Conservation (phyloP, 2,329 filamentous ascomycete species). For the Xylariaceae sp. region DNA sequence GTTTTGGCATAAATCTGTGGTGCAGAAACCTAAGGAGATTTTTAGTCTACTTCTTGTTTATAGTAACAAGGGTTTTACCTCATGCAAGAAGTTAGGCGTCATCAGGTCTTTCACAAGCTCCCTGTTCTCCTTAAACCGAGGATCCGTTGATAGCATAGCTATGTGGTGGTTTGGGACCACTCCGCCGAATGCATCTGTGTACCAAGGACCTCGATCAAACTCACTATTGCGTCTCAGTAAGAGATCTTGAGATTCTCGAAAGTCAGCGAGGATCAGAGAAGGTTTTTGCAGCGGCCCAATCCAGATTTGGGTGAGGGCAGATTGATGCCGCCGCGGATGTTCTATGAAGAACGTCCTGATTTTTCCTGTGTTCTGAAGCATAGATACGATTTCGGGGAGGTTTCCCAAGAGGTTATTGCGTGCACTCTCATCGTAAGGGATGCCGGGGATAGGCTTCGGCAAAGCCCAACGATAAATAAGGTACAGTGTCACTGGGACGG, state of each 20-base stretch:
- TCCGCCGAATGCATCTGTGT: conserved; percentile 24
- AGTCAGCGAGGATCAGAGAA: conserved; percentile 39
- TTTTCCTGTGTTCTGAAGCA: conserved; percentile 19
- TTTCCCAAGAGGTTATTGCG: conserved; percentile 32
- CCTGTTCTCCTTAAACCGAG: conserved; percentile 40
- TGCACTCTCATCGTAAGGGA: conserved; percentile 36
- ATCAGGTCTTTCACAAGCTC: conserved; percentile 45
- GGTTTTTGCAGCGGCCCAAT: conserved; percentile 41
- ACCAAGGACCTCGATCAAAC: conserved; percentile 40
- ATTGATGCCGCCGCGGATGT: conserved; percentile 23
- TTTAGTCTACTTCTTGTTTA: background rate
- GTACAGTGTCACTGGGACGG: conserved; percentile 9
- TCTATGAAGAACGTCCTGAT: conserved; percentile 24
- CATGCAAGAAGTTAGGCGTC: conserved; percentile 43
- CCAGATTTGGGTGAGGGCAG: conserved; percentile 44
- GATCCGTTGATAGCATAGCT: conserved; percentile 40
- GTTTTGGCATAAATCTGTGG: conserved; percentile 44
- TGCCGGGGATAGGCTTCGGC: conserved; percentile 39
- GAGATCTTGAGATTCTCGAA: conserved; percentile 42
- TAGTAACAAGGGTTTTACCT: background rate
- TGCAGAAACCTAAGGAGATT: conserved; percentile 39
- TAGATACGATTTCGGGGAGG: conserved; percentile 28
- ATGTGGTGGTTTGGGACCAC: conserved; percentile 40
- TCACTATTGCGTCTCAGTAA: conserved; percentile 39
- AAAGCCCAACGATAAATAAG: conserved; percentile 30